Percentiles rank a stretch among this genome's conserved stretches.
These are phyloP conservation scores for Paracoccidioides brasiliensis DNA, from an alignment of 2,329 filamentous ascomycete species.

Conservation along the genomic window DNA sequence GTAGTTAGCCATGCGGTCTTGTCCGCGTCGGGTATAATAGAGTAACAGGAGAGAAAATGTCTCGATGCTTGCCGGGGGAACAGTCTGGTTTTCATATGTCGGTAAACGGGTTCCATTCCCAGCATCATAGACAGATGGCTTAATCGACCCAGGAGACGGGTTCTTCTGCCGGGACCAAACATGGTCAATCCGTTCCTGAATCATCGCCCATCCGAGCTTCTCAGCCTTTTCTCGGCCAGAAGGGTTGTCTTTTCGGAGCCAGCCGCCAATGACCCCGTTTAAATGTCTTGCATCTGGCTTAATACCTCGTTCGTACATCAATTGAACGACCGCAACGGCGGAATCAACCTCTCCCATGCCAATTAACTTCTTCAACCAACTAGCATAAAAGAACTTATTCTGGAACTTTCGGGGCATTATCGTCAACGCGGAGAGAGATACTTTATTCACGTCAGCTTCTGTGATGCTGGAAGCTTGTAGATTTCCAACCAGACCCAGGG, in stretches of 20 bases:
- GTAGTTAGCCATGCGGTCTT: constrained; percentile 44
- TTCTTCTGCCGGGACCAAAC: constrained; percentile 31
- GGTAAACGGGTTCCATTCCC: constrained; percentile 20
- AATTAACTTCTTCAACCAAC: constrained; percentile 77
- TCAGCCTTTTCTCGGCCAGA: constrained; percentile 50
- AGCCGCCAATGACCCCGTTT: constrained; percentile 70
- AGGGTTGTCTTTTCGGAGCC: constrained; percentile 51
- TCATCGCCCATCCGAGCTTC: constrained; percentile 62
- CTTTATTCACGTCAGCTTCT: constrained; percentile 33
- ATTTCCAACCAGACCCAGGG: constrained; percentile 27
- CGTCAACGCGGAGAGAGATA: constrained; percentile 38
- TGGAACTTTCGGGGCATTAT: constrained; percentile 40
- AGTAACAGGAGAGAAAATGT: constrained; percentile 65
- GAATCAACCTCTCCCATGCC: constrained; percentile 57
- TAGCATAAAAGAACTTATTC: constrained; percentile 74
- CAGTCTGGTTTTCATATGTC: constrained; percentile 27
- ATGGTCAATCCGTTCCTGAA: constrained; percentile 52
- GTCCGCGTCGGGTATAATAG: constrained; percentile 52
- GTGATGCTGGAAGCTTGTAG: constrained; percentile 30
- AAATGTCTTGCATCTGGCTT: constrained; percentile 60
- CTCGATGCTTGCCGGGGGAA: constrained; percentile 55
- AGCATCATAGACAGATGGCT: constrained; percentile 18
- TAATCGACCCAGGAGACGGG: constrained; percentile 15
- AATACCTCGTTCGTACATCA: constrained; percentile 60
- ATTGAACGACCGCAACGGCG: constrained; percentile 56